A percentile compares a stretch with the other conserved stretches of the same genome.
These are phyloP conservation scores for Lyophyllum shimeji DNA, from an alignment of 768 basidiomycete species.

Conservation along the genomic window DNA sequence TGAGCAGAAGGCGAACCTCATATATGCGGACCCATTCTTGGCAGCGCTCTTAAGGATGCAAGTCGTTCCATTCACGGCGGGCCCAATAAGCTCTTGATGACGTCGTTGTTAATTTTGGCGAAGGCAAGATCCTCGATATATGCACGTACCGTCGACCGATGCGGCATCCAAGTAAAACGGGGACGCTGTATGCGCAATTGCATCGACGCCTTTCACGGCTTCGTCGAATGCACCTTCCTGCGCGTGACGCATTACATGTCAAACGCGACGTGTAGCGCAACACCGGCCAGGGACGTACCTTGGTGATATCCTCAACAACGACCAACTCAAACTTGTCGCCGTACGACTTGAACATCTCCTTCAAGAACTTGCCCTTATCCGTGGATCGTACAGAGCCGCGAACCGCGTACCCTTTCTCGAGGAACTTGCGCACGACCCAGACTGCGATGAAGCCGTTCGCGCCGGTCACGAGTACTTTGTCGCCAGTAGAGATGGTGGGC, in stretches of 20 bases:
- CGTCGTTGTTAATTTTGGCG: not conserved
- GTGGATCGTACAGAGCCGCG: conserved; percentile 26
- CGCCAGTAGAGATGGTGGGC: conserved; percentile 20
- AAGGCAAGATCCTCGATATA: not conserved
- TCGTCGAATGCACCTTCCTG: conserved; percentile 67
- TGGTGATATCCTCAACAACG: conserved; percentile 25
- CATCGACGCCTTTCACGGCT: conserved; percentile 67
- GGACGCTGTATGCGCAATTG: conserved; percentile 61
- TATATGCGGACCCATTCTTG: conserved; percentile 35
- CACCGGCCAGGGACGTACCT: conserved; percentile 10
- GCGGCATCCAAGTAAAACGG: conserved; percentile 47
- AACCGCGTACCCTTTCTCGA: conserved; percentile 27
- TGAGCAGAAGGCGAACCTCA: too few species aligned
- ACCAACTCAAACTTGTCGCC: conserved; percentile 26
- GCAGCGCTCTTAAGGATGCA: conserved; percentile 59
- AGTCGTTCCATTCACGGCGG: conserved; percentile 72
- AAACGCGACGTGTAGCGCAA: not conserved
- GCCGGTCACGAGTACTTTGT: conserved; percentile 29
- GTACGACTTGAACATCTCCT: conserved; percentile 21
- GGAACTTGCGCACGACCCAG: conserved; percentile 28
- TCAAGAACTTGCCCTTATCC: conserved; percentile 22
- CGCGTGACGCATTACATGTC: not conserved
- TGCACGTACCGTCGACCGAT: conserved; percentile 29
- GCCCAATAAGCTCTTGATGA: conserved; percentile 57
- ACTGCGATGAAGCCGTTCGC: conserved; percentile 29